phyloP scores from a whole-genome alignment of 106 monocot genomes.

The Acorus calamus region DNA sequence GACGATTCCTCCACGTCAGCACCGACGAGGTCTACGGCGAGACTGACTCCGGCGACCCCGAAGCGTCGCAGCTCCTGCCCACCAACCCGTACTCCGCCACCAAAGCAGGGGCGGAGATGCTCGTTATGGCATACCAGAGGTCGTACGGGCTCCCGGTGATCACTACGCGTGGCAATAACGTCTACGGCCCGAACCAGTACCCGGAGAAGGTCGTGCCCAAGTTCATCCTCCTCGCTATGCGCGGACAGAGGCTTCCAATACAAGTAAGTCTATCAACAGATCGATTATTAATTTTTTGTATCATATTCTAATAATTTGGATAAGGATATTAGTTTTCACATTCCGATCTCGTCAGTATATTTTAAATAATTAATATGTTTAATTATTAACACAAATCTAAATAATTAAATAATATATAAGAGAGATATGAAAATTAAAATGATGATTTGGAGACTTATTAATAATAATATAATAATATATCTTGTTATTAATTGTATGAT shows the following conservation, averaged over 20 bases:
- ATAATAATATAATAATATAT: too few species aligned
- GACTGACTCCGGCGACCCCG: background rate
- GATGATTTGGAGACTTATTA: too few species aligned
- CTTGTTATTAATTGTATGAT: too few species aligned
- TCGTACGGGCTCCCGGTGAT: slow-evolving; percentile 8
- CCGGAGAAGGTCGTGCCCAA: slow-evolving; percentile 12
- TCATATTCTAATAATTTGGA: too few species aligned
- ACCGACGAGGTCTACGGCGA: slow-evolving; percentile 1
- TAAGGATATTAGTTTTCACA: too few species aligned
- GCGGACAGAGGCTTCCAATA: slow-evolving; percentile 7
- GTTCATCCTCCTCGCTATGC: slow-evolving; percentile 11
- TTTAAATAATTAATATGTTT: too few species aligned
- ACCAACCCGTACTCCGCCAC: slow-evolving; percentile 1
- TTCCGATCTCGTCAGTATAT: too few species aligned
- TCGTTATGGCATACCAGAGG: background rate
- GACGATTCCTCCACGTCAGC: slow-evolving; percentile 5
- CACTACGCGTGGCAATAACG: slow-evolving; percentile 6
- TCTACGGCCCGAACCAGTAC: slow-evolving; percentile 9
- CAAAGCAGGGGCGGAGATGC: slow-evolving; percentile 4
- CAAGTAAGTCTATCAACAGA: too few species aligned
- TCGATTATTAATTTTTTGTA: too few species aligned
- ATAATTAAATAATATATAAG: too few species aligned
- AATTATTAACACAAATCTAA: too few species aligned
- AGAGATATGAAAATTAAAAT: too few species aligned
- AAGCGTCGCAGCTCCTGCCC: slow-evolving; percentile 1